Conservation (phyloP, 306 rosid genomes). For the Castanospermum australe region DNA sequence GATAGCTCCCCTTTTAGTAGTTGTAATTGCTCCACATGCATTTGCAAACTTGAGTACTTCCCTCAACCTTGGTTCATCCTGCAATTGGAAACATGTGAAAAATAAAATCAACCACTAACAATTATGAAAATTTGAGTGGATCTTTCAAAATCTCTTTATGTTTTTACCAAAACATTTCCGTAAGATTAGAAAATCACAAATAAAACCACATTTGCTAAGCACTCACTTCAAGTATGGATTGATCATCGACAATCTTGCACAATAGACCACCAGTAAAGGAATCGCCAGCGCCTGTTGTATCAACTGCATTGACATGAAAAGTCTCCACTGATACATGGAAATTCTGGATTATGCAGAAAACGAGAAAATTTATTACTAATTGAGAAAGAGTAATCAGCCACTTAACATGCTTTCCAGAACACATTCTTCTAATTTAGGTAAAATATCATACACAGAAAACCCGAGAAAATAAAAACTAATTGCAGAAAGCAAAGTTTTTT, state of each 20-base stretch:
- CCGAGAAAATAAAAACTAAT: too few relatives aligned
- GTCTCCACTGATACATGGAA: slow-evolving; percentile 79
- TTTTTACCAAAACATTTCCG: not conserved
- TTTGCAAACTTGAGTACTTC: too few relatives aligned
- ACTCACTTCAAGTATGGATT: slow-evolving; percentile 74
- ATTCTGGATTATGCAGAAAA: slow-evolving; percentile 42
- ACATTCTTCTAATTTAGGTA: not conserved
- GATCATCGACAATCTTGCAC: slow-evolving; percentile 81
- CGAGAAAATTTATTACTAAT: not conserved
- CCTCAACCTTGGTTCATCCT: too few relatives aligned
- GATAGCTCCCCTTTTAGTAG: too few relatives aligned
- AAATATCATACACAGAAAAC: not conserved
- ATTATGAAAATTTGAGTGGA: not conserved
- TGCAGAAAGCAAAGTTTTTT: too few relatives aligned
- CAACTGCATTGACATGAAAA: slow-evolving; percentile 69
- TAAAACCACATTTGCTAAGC: not conserved
- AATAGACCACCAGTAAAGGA: slow-evolving; percentile 81
- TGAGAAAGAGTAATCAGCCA: not conserved
- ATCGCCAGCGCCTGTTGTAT: slow-evolving; percentile 98
- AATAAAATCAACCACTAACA: not conserved
- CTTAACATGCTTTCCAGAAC: not conserved
- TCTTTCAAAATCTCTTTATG: not conserved
- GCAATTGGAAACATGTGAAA: too few relatives aligned
- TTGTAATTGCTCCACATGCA: too few relatives aligned
- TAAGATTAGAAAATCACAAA: not conserved